These are phyloP conservation scores for Russula emetica DNA, from an alignment of 768 basidiomycete genomes.

Conservation along the genomic window DNA sequence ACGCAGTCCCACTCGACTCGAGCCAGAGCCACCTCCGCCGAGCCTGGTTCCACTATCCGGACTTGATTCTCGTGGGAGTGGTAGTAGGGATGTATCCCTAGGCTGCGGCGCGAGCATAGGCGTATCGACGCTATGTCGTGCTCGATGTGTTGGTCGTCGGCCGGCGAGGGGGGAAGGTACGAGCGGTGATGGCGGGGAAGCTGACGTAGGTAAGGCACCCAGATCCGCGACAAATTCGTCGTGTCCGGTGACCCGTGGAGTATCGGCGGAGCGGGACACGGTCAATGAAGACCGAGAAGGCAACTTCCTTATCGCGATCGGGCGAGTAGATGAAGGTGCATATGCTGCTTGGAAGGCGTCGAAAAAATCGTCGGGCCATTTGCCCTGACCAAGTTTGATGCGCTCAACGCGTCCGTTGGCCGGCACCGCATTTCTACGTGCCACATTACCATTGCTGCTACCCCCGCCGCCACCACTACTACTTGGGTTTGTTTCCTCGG, in stretches of 20 bases:
- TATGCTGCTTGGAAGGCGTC: conserved; percentile 45
- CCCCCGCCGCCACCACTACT: conserved; percentile 25
- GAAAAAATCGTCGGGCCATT: conserved; percentile 80
- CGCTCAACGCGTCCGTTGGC: conserved; percentile 37
- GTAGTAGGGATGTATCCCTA: conserved; percentile 32
- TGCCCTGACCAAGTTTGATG: conserved; percentile 68
- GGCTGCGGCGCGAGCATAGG: conserved; percentile 34
- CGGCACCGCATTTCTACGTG: conserved; percentile 31
- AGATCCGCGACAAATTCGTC: conserved; percentile 8
- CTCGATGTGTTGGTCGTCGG: conserved; percentile 58
- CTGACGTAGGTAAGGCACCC: not conserved
- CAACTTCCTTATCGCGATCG: conserved; percentile 19
- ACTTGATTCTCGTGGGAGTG: conserved; percentile 48
- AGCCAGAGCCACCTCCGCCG: conserved; percentile 17
- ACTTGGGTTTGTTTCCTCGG: conserved; percentile 40
- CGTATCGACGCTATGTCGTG: conserved; percentile 59
- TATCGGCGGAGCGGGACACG: not conserved
- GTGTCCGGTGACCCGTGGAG: not conserved
- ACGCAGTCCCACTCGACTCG: conserved; percentile 46
- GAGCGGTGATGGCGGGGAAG: conserved; percentile 28
- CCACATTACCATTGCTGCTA: conserved; percentile 21
- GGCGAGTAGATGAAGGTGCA: conserved; percentile 9
- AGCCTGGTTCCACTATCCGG: conserved; percentile 44
- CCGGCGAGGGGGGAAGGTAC: conserved; percentile 42
- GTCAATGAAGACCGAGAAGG: conserved; percentile 6